Evolutionary conservation across 2,329 filamentous ascomycete species (phyloP).

Genomic region (Trichoderma breve): DNA sequence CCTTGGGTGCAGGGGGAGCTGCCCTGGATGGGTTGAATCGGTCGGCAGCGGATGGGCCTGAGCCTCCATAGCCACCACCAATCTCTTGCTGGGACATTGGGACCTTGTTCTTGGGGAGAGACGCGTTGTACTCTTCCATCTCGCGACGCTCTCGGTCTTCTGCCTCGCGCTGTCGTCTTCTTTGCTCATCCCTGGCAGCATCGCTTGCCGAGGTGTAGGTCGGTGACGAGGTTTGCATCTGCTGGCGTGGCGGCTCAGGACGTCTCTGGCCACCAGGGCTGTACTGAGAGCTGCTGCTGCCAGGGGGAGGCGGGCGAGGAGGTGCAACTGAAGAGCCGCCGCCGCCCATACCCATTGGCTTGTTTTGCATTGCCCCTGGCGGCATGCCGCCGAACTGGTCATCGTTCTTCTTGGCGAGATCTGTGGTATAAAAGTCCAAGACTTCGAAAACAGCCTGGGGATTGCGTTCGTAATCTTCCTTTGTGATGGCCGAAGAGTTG

Average conservation of each 20-base stretch:
- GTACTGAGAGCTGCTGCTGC: constrained; percentile 35
- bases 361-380: constrained; percentile 54
- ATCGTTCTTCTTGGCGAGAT: constrained; percentile 73
- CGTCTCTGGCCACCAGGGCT: constrained; percentile 45
- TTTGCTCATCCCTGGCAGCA: constrained; percentile 54
- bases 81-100: constrained; percentile 88
- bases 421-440: constrained; percentile 80
- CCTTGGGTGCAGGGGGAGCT: constrained; percentile 74
- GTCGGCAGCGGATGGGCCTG: constrained; percentile 45
- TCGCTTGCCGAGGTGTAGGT: constrained; percentile 52
- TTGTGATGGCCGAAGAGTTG: constrained; percentile 94
- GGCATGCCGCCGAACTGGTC: constrained; percentile 67
- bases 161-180: constrained; percentile 57
- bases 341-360: constrained; percentile 58
- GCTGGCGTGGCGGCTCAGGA: constrained; percentile 53
- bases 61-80: constrained; percentile 57
- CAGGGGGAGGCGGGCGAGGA: constrained; percentile 60
- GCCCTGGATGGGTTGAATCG: constrained; percentile 85
- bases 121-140: constrained; percentile 84
- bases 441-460: constrained; percentile 82
- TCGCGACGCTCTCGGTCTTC: constrained; percentile 71
- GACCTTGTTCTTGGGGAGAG: constrained; percentile 75
- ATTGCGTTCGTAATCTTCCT: constrained; percentile 97
- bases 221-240: constrained; percentile 56
- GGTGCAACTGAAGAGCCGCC: constrained; percentile 62